These are phyloP conservation scores for Phylloporus sp. DNA, from an alignment of 768 basidiomycete species.

Conservation along the genomic window DNA sequence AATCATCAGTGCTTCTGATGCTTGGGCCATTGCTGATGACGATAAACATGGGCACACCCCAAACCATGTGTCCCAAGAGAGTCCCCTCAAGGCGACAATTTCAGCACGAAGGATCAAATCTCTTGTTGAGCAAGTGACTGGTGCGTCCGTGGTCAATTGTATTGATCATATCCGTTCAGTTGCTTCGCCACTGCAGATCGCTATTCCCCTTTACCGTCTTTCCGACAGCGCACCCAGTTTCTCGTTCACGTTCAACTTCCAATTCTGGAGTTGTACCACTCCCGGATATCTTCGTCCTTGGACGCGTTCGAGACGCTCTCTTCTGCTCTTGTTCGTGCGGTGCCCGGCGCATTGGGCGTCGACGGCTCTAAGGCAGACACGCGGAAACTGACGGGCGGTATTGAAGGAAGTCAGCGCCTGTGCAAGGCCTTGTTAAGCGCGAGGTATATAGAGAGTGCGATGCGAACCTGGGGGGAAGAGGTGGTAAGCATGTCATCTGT, in stretches of 20 bases:
- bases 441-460: constrained; percentile 59
- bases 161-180: neutral
- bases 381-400: constrained; percentile 69
- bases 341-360: constrained; percentile 83
- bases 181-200: constrained; percentile 52
- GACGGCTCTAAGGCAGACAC: constrained; percentile 42
- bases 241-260: constrained; percentile 83
- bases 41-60: constrained; percentile 43
- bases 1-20: constrained; percentile 74
- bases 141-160: constrained; percentile 34
- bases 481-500: constrained; percentile 47
- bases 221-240: constrained; percentile 76
- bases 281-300: constrained; percentile 74
- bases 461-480: constrained; percentile 88
- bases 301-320: constrained; percentile 94
- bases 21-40: constrained; percentile 80
- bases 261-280: constrained; percentile 69
- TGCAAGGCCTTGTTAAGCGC: constrained; percentile 85
- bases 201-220: constrained; percentile 80
- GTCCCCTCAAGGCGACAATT: constrained; percentile 63
- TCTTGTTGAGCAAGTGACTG: constrained; percentile 88
- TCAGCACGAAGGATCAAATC: constrained; percentile 81
- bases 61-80: constrained; percentile 12
- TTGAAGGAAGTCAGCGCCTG: constrained; percentile 76
- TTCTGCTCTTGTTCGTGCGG: constrained; percentile 80